Evolutionary conservation across 2,329 filamentous ascomycete genomes (phyloP).

Genomic region (Penicillium sp.): DNA sequence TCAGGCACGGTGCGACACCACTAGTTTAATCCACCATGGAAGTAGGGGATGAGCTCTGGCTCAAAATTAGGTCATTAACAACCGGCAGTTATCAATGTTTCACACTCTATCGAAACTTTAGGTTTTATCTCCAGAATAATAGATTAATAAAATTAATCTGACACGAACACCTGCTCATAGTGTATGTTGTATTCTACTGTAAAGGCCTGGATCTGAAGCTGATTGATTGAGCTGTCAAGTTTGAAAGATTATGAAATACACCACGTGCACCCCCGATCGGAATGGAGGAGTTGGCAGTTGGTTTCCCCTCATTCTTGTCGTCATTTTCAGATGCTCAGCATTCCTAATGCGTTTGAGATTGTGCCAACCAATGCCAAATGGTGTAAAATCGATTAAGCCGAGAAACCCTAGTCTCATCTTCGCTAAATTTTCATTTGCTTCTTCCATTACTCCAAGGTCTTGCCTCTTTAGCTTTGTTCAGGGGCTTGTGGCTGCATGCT

Average conservation of each 20-base stretch:
- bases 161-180: constrained; percentile 1
- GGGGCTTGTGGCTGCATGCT: constrained; percentile 1
- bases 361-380: neutral
- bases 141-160: neutral
- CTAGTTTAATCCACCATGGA: neutral
- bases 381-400: neutral
- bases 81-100: neutral
- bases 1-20: neutral
- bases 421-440: neutral
- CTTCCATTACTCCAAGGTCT: neutral
- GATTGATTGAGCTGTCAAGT: neutral
- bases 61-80: neutral
- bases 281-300: constrained; percentile 13
- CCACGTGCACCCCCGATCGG: constrained; percentile 17
- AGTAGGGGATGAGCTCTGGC: neutral
- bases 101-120: neutral
- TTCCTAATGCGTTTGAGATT: constrained; percentile 16
- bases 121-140: neutral
- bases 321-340: constrained; percentile 9
- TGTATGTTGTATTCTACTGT: neutral
- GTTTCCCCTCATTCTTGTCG: constrained; percentile 10
- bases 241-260: neutral
- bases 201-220: neutral
- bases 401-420: neutral
- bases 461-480: neutral